These are phyloP conservation scores for Alternaria conjuncta DNA, from an alignment of 2,329 filamentous ascomycete species.

Conservation along the genomic window DNA sequence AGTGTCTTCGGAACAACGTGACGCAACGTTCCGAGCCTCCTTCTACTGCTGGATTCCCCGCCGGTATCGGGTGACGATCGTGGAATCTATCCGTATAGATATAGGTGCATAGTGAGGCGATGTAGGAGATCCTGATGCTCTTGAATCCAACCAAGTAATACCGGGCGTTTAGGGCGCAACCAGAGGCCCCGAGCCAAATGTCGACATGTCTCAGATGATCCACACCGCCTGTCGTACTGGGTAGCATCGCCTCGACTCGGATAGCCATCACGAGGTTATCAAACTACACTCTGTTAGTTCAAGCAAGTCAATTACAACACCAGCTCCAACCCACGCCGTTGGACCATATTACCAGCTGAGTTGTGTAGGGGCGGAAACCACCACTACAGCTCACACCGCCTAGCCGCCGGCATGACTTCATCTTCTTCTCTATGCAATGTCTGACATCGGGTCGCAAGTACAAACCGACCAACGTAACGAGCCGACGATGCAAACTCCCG, in stretches of 20 bases:
- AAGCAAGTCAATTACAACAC: background rate
- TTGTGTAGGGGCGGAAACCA: background rate
- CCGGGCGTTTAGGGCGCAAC: background rate
- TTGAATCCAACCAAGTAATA: background rate
- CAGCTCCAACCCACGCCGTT: background rate
- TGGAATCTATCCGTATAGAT: background rate
- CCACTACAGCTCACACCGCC: background rate
- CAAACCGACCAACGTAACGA: background rate
- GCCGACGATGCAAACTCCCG: fast-evolving
- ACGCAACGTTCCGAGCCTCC: background rate
- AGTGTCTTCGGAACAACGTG: background rate
- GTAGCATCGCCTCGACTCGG: background rate
- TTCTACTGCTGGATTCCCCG: background rate
- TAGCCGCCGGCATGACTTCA: background rate
- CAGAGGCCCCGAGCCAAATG: background rate
- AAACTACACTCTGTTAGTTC: background rate
- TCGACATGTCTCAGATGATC: background rate
- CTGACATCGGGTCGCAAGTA: background rate
- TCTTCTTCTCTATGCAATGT: background rate
- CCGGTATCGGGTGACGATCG: constrained; percentile 1
- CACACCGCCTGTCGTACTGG: background rate
- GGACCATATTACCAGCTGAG: background rate
- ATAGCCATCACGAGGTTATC: background rate
- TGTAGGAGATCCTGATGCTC: background rate
- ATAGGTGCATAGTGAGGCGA: background rate